phyloP scores from a whole-genome alignment of 768 basidiomycete species.

The Floccularia luteovirens region DNA sequence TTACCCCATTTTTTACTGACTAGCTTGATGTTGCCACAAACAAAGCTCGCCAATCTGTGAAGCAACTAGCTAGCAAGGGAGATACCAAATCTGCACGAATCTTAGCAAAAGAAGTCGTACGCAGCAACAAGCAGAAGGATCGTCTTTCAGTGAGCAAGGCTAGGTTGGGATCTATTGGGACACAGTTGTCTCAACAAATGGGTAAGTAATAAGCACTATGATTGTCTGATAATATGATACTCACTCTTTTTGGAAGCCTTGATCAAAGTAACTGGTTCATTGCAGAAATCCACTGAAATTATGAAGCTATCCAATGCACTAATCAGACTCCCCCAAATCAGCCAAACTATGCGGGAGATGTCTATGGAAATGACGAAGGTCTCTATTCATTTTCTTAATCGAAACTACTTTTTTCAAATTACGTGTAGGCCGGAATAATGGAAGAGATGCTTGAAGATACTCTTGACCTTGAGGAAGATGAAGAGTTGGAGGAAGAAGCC shows the following conservation, averaged over 20 bases:
- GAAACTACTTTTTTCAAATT: background rate
- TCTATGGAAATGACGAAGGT: slow-evolving; percentile 99
- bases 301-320: slow-evolving; percentile 97
- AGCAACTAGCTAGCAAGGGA: slow-evolving; percentile 84
- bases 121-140: slow-evolving; percentile 93
- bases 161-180: slow-evolving; percentile 80
- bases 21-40: slow-evolving; percentile 78
- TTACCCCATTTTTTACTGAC: slow-evolving; percentile 2
- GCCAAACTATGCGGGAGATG: slow-evolving; percentile 93
- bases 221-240: background rate
- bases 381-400: slow-evolving; percentile 7
- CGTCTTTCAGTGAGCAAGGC: slow-evolving; percentile 90
- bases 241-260: slow-evolving; percentile 52
- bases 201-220: slow-evolving; percentile 41
- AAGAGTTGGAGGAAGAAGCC: slow-evolving; percentile 93
- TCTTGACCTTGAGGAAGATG: slow-evolving; percentile 87
- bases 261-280: slow-evolving; percentile 93
- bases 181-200: slow-evolving; percentile 86
- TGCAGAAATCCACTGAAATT: slow-evolving; percentile 97
- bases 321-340: slow-evolving; percentile 87
- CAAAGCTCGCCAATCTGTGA: slow-evolving; percentile 77
- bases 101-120: slow-evolving; percentile 88
- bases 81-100: slow-evolving; percentile 91
- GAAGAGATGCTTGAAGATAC: slow-evolving; percentile 97
- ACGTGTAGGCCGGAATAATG: slow-evolving; percentile 83